Percentiles rank a stretch among this genome's conserved stretches.
Evolutionary conservation across 179 eudicot species (phyloP).

Genomic region (Spinacia oleracea): DNA sequence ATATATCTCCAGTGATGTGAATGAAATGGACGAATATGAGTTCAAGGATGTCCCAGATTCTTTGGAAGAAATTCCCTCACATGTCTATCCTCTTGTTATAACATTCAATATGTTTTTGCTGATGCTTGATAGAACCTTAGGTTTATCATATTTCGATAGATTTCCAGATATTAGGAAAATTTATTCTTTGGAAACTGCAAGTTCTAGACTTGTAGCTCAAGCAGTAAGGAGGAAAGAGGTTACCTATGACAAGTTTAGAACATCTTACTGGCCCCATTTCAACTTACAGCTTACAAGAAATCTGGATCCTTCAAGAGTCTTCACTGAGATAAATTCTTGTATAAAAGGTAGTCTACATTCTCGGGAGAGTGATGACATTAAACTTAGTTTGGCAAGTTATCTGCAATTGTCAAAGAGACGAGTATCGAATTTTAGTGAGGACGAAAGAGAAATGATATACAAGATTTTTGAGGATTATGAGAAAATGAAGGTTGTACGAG

Average conservation of each 20-base stretch:
- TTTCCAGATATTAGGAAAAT: slow-evolving; percentile 34
- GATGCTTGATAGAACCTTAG: slow-evolving; percentile 64
- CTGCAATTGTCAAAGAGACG: slow-evolving; percentile 42
- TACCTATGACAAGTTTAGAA: slow-evolving; percentile 48
- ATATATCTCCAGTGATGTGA: slow-evolving; percentile 23
- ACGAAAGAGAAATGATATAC: slow-evolving; percentile 49
- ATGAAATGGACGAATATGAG: slow-evolving; percentile 39
- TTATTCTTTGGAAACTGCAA: slow-evolving; percentile 11
- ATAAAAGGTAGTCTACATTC: slow-evolving; percentile 59
- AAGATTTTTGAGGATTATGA: slow-evolving; percentile 56
- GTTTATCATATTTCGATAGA: slow-evolving; percentile 56
- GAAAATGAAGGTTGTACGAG: slow-evolving; percentile 44
- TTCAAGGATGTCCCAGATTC: slow-evolving; percentile 59
- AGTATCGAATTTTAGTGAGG: slow-evolving; percentile 35
- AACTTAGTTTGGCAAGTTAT: slow-evolving; percentile 36
- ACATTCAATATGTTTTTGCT: slow-evolving; percentile 62
- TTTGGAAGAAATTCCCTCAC: slow-evolving; percentile 42
- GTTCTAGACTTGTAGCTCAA: slow-evolving; percentile 34
- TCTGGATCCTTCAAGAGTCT: slow-evolving; percentile 59
- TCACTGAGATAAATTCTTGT: slow-evolving; percentile 58
- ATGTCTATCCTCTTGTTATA: slow-evolving; percentile 56
- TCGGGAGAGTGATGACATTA: slow-evolving; percentile 29
- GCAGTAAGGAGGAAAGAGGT: slow-evolving; percentile 56
- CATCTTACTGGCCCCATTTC: slow-evolving; percentile 64
- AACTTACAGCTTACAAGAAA: slow-evolving; percentile 41